These are phyloP conservation scores for Kazachstania africana DNA, from an alignment of 805 yeast species.

Conservation along the genomic window DNA sequence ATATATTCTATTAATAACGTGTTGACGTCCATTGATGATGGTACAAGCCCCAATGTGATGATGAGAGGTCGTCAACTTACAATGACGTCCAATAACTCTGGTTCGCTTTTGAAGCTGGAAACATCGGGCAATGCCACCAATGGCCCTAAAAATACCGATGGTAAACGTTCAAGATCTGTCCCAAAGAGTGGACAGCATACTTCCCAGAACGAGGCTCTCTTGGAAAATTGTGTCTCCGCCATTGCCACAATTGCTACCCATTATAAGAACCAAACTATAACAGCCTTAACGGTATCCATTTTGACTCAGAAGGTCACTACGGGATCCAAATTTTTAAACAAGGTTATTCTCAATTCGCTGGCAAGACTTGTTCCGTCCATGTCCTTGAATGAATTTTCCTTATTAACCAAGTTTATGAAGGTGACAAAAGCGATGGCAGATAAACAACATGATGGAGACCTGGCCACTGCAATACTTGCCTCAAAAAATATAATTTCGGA, in stretches of 20 bases:
- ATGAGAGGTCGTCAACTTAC: slow-evolving; percentile 27
- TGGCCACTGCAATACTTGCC: slow-evolving; percentile 32
- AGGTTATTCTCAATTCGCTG: slow-evolving; percentile 47
- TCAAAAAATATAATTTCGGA: slow-evolving; percentile 39
- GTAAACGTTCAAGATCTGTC: background rate
- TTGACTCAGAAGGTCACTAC: slow-evolving; percentile 60
- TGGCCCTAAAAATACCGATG: background rate
- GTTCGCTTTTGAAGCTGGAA: background rate
- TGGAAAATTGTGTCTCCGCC: slow-evolving; percentile 58
- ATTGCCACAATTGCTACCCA: slow-evolving; percentile 52
- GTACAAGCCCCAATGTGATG: slow-evolving; percentile 24
- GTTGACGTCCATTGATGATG: slow-evolving; percentile 43
- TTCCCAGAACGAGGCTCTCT: slow-evolving; percentile 20
- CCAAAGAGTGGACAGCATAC: background rate
- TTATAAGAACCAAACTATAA: slow-evolving; percentile 60
- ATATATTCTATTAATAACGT: slow-evolving; percentile 75
- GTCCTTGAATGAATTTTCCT: slow-evolving; percentile 53
- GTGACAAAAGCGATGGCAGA: slow-evolving; percentile 36
- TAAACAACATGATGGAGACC: slow-evolving; percentile 26
- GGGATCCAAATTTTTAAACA: slow-evolving; percentile 41
- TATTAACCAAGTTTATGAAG: slow-evolving; percentile 48
- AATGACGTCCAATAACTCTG: slow-evolving; percentile 8
- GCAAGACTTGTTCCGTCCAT: slow-evolving; percentile 50
- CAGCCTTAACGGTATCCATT: slow-evolving; percentile 68
- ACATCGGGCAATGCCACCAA: background rate